Evolutionary conservation across 768 basidiomycete species (phyloP).

Genomic region (Trametes elegans): DNA sequence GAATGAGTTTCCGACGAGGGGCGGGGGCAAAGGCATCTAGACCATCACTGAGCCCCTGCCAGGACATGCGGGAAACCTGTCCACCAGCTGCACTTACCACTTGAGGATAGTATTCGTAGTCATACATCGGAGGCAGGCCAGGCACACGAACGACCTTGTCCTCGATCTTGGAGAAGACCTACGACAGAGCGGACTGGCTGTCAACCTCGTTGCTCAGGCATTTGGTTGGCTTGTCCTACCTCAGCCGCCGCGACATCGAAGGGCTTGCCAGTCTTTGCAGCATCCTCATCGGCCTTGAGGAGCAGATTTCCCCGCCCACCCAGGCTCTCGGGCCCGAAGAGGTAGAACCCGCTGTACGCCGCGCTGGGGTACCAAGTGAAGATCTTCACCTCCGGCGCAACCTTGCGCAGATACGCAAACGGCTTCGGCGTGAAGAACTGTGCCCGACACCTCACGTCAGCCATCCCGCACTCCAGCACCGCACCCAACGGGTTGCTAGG

Average conservation of each 20-base stretch:
- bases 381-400: neutral
- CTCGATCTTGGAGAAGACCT: neutral
- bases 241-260: neutral
- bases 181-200: neutral
- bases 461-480: too few species aligned
- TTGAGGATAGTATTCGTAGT: constrained; percentile 8
- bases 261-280: neutral
- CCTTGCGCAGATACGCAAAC: neutral
- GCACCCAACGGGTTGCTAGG: neutral
- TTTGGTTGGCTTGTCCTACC: neutral
- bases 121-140: constrained; percentile 10
- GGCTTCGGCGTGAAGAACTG: neutral
- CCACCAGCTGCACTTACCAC: neutral
- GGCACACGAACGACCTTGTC: neutral
- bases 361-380: neutral
- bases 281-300: neutral
- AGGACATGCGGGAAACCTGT: too few species aligned
- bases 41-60: too few species aligned
- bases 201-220: neutral
- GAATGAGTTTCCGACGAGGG: neutral
- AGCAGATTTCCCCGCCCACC: constrained; percentile 8
- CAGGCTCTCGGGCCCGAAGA: constrained; percentile 4
- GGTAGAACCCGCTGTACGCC: neutral
- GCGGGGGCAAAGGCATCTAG: neutral
- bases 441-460: neutral